Conservation (phyloP, 768 basidiomycete genomes). For the Rickenella mellea region DNA sequence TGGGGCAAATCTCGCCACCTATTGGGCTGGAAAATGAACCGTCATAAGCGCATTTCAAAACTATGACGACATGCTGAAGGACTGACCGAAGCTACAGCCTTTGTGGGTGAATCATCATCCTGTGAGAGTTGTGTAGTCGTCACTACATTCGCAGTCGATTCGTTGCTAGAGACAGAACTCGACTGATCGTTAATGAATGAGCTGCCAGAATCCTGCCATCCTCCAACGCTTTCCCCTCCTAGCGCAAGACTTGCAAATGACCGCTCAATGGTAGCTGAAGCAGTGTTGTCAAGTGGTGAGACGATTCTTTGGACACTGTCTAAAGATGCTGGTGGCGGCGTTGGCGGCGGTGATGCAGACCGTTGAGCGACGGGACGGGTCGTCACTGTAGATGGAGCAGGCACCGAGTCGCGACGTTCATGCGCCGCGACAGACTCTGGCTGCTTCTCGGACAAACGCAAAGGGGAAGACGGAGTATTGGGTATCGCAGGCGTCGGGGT, state of each 20-base stretch:
- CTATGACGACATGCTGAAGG: no score
- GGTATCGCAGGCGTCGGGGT: conserved; percentile 3
- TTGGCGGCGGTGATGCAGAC: not conserved
- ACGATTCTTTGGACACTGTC: conserved; percentile 9
- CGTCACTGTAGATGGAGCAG: conserved; percentile 15
- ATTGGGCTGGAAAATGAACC: not conserved
- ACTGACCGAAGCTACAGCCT: no score
- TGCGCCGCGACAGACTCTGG: conserved; percentile 28
- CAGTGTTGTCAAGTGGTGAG: conserved; percentile 22
- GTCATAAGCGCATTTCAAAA: no score
- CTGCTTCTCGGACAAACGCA: conserved; percentile 30
- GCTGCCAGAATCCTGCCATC: conserved; percentile 43
- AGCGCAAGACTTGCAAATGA: conserved; percentile 36
- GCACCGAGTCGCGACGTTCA: conserved; percentile 18
- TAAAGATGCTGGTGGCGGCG: conserved; percentile 4
- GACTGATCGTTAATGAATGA: no score
- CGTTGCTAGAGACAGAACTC: no score
- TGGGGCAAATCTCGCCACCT: conserved; percentile 21
- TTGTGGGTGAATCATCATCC: no score
- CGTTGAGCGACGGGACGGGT: conserved; percentile 5
- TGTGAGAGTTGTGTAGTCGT: no score
- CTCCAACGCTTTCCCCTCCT: conserved; percentile 35
- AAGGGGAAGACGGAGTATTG: conserved; percentile 9
- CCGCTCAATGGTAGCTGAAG: conserved; percentile 15
- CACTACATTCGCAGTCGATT: no score